phyloP scores from a whole-genome alignment of 2,329 filamentous ascomycete genomes.

The Cladophialophora bantiana region DNA sequence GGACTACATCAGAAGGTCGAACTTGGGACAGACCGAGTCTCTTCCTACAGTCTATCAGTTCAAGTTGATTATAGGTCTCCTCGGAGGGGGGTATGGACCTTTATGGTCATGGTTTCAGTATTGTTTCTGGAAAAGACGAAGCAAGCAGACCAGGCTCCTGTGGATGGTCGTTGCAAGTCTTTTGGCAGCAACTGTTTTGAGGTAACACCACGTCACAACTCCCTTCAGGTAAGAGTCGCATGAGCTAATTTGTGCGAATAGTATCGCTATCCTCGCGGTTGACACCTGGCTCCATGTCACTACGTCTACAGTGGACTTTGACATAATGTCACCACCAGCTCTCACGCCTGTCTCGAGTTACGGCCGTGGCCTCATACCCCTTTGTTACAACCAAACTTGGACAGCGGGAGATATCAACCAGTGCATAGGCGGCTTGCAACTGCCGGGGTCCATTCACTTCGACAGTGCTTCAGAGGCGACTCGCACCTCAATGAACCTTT shows the following conservation, averaged over 20 bases:
- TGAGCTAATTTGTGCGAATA: slow-evolving; percentile 8
- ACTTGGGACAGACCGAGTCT: slow-evolving; percentile 4
- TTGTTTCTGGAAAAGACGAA: slow-evolving; percentile 8
- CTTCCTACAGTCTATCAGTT: slow-evolving; percentile 19
- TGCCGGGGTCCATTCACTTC: slow-evolving; percentile 5
- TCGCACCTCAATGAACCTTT: slow-evolving; percentile 14
- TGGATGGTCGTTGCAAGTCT: slow-evolving; percentile 6
- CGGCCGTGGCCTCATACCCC: slow-evolving; percentile 2
- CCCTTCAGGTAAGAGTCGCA: neutral
- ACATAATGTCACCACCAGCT: slow-evolving; percentile 5
- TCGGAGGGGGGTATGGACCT: slow-evolving; percentile 4
- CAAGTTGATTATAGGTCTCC: slow-evolving; percentile 9
- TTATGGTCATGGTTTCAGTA: slow-evolving; percentile 15
- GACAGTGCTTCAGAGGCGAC: slow-evolving; percentile 14
- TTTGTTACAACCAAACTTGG: slow-evolving; percentile 12
- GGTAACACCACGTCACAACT: neutral
- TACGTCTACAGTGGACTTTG: slow-evolving; percentile 35
- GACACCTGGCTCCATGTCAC: slow-evolving; percentile 42
- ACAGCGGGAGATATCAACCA: slow-evolving; percentile 5
- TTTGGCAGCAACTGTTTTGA: slow-evolving; percentile 1
- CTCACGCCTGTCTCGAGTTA: slow-evolving; percentile 2
- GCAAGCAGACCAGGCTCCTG: neutral
- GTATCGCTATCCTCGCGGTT: slow-evolving; percentile 35
- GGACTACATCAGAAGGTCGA: slow-evolving; percentile 20
- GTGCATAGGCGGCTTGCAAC: slow-evolving; percentile 13